Conservation (phyloP, 2,329 filamentous ascomycete genomes). For the Xylariomycetidae sp. region DNA sequence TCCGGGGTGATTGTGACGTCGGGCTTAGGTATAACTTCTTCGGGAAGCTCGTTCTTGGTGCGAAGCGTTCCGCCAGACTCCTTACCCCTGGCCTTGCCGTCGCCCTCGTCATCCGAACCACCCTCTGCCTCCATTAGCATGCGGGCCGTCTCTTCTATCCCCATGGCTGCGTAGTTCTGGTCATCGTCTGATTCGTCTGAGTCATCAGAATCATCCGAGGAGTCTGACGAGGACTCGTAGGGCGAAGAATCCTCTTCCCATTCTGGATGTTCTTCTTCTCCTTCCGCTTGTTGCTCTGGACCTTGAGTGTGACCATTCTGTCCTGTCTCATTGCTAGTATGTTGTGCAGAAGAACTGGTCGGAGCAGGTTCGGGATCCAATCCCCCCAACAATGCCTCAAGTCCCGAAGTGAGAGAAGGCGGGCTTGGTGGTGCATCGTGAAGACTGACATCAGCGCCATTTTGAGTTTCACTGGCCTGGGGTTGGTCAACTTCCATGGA, state of each 20-base stretch:
- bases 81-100: conserved; percentile 41
- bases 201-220: conserved; percentile 53
- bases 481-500: too few species aligned
- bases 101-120: conserved; percentile 71
- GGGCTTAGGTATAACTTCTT: conserved; percentile 64
- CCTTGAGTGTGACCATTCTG: conserved; percentile 27
- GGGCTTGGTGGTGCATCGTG: conserved; percentile 22
- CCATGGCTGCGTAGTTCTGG: conserved; percentile 60
- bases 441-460: conserved; percentile 2
- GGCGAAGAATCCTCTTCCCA: conserved; percentile 81
- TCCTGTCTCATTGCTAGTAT: conserved; percentile 1
- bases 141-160: conserved; percentile 74
- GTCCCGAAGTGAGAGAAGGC: conserved; percentile 26
- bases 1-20: conserved; percentile 71
- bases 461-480: too few species aligned
- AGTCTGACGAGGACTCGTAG: conserved; percentile 58
- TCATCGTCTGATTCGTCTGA: conserved; percentile 49
- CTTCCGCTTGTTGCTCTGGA: conserved; percentile 77
- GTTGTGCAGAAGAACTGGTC: conserved; percentile 1
- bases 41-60: conserved; percentile 73
- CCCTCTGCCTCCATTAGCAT: conserved; percentile 80
- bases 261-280: conserved; percentile 51
- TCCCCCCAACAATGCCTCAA: conserved; percentile 26
- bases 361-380: conserved; percentile 18
- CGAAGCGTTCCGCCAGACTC: conserved; percentile 48